Evolutionary conservation across 2,329 filamentous ascomycete species (phyloP).

Genomic region (Hypoxylon sp.): DNA sequence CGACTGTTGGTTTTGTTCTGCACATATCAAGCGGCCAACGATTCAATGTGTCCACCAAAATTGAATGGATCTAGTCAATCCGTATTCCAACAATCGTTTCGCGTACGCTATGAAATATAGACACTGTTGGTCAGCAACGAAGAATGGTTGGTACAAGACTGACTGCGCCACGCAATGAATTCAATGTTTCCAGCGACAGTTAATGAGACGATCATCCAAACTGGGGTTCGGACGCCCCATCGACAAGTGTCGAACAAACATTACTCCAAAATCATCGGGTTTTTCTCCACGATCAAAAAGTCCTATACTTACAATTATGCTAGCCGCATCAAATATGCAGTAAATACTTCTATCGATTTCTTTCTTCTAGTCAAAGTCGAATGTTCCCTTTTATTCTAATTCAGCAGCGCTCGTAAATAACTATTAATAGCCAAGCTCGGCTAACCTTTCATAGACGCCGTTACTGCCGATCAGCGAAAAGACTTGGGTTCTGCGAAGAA

Average conservation of each 20-base stretch:
- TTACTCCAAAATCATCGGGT: conserved; percentile 4
- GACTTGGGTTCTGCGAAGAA: conserved; percentile 16
- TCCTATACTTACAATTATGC: background rate
- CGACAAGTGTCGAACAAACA: conserved; percentile 1
- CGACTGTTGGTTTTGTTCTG: background rate
- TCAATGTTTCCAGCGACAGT: background rate
- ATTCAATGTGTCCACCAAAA: background rate
- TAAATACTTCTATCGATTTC: conserved; percentile 1
- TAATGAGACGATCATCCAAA: conserved; percentile 3
- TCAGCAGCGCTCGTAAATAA: conserved; percentile 2
- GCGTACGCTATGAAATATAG: conserved; percentile 2
- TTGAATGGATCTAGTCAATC: background rate
- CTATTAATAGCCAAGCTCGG: conserved; percentile 33
- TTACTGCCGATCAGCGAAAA: conserved; percentile 12
- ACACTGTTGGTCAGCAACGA: conserved; percentile 5
- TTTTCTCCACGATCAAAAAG: conserved; percentile 5
- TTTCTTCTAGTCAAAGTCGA: background rate
- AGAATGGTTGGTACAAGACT: background rate
- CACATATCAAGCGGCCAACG: background rate
- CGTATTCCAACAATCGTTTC: conserved; percentile 20
- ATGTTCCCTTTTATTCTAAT: conserved; percentile 1
- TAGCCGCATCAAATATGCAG: background rate
- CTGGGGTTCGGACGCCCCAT: conserved; percentile 13
- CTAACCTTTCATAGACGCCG: conserved; percentile 15
- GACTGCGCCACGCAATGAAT: conserved; percentile 10